Conservation (phyloP, 345 rosid species). For the Salix dunnii region DNA sequence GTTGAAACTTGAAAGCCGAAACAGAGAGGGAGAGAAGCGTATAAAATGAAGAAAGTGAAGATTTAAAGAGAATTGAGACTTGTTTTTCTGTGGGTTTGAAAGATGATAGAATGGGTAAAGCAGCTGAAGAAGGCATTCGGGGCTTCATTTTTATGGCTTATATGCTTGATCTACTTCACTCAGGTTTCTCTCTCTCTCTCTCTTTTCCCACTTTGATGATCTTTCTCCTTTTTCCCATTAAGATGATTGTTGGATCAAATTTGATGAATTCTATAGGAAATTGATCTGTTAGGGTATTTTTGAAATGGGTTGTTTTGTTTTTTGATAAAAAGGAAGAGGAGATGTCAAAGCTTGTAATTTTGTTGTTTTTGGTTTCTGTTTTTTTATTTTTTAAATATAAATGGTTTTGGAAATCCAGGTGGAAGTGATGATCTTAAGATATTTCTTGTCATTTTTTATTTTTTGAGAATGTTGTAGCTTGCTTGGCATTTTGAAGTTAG, state of each 20-base stretch:
- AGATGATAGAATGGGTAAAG: slow-evolving; percentile 61
- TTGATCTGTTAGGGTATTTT: neutral
- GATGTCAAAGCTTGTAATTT: neutral
- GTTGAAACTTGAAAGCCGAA: slow-evolving; percentile 7
- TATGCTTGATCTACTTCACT: slow-evolving; percentile 88
- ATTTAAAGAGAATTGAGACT: neutral
- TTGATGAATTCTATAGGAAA: neutral
- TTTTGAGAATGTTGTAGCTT: neutral
- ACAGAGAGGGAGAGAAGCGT: neutral
- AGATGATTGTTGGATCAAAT: neutral
- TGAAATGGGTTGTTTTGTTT: neutral
- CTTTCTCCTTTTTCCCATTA: no score
- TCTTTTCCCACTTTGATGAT: no score
- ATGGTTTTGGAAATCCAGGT: neutral
- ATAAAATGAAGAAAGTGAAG: neutral
- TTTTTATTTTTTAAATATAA: neutral
- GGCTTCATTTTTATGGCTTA: slow-evolving; percentile 78
- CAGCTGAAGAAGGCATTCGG: slow-evolving; percentile 68
- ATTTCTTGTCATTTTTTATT: no score
- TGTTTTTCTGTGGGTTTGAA: neutral
- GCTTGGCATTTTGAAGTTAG: neutral
- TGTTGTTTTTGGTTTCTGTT: neutral
- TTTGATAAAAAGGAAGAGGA: neutral
- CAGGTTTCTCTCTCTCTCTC: slow-evolving; percentile 41
- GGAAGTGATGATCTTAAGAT: neutral